Conservation (phyloP, 2,329 filamentous ascomycete species). For the Botrytis hyacinthi region DNA sequence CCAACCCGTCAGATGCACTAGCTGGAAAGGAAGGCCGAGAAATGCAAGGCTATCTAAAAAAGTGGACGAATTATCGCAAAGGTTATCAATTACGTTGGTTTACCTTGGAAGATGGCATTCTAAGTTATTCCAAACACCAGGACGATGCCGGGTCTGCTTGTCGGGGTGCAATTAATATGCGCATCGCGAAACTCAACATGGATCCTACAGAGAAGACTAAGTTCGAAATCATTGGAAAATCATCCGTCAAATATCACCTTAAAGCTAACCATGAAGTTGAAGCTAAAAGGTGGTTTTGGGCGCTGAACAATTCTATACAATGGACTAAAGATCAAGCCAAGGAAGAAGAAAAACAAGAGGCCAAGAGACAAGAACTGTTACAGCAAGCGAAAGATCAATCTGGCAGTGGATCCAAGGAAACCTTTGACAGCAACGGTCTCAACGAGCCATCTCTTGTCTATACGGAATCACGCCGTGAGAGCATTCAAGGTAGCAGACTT, state of each 20-base stretch:
- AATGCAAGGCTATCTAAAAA: slow-evolving; percentile 98
- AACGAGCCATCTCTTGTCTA: slow-evolving; percentile 31
- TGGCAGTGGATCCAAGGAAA: slow-evolving; percentile 39
- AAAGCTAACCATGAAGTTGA: slow-evolving; percentile 98
- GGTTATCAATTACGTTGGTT: slow-evolving; percentile 98
- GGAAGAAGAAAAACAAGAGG: slow-evolving; percentile 77
- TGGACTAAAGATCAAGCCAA: slow-evolving; percentile 97
- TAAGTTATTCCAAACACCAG: slow-evolving; percentile 99
- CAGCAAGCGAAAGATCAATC: slow-evolving; percentile 77
- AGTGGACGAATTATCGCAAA: slow-evolving; percentile 98
- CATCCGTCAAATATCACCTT: slow-evolving; percentile 95
- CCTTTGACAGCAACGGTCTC: slow-evolving; percentile 26
- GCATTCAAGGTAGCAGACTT: slow-evolving; percentile 41
- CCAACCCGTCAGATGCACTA: slow-evolving; percentile 56
- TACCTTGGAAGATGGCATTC: slow-evolving; percentile 91
- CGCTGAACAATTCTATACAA: slow-evolving; percentile 96
- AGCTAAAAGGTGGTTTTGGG: slow-evolving; percentile 98
- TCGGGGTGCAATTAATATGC: slow-evolving; percentile 98
- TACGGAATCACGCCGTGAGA: slow-evolving; percentile 45
- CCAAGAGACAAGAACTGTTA: slow-evolving; percentile 71
- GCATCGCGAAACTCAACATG: slow-evolving; percentile 92
- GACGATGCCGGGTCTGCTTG: slow-evolving; percentile 96
- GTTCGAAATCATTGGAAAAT: slow-evolving; percentile 97
- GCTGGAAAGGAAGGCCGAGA: slow-evolving; percentile 86
- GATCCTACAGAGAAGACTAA: slow-evolving; percentile 95